A percentile compares a stretch with the other conserved stretches of the same genome.
These are phyloP conservation scores for Cyberlindnera subsufficiens DNA, from an alignment of 805 yeast species.

Conservation along the genomic window DNA sequence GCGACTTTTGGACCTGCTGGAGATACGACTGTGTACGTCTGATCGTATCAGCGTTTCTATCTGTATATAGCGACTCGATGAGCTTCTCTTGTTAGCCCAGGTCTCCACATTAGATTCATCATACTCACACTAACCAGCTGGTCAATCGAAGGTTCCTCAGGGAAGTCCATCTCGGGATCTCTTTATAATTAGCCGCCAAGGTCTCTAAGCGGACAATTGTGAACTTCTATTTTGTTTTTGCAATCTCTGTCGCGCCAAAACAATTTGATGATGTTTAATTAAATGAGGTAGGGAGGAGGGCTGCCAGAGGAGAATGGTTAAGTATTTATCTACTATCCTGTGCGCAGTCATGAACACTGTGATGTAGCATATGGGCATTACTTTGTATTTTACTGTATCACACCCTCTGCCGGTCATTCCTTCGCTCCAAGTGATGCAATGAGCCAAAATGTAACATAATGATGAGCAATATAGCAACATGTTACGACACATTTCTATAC, in stretches of 20 bases:
- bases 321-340: too few relatives aligned
- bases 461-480: too few relatives aligned
- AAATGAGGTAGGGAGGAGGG: too few relatives aligned
- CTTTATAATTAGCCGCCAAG: not conserved
- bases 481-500: too few relatives aligned
- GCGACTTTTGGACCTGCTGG: conserved; percentile 53
- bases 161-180: not conserved
- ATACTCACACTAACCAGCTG: not conserved
- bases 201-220: not conserved
- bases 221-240: too few relatives aligned
- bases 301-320: too few relatives aligned
- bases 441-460: too few relatives aligned
- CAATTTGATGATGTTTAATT: not conserved
- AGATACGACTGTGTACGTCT: conserved; percentile 44
- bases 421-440: too few relatives aligned
- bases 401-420: too few relatives aligned
- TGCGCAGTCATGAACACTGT: too few relatives aligned
- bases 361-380: too few relatives aligned
- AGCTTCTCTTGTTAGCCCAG: conserved; percentile 8
- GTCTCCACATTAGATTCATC: not conserved
- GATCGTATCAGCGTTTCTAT: conserved; percentile 29
- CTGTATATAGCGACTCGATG: conserved; percentile 19
- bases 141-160: not conserved
- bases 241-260: not conserved
- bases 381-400: too few relatives aligned